phyloP scores from a whole-genome alignment of 176 grass and related monocot species.

The Metroxylon sagu region DNA sequence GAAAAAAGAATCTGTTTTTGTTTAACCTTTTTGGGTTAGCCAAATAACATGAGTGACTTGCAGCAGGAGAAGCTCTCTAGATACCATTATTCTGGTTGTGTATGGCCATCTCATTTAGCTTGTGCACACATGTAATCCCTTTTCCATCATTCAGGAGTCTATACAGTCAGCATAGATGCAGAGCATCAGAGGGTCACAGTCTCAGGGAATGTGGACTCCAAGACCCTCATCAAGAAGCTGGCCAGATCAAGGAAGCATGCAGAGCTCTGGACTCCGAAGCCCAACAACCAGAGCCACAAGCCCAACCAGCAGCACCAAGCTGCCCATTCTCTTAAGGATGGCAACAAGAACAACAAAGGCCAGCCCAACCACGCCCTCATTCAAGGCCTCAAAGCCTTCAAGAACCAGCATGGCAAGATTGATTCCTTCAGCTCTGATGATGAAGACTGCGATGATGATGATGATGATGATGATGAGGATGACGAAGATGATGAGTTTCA shows the following conservation, averaged over 20 bases:
- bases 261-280: slow-evolving; percentile 65
- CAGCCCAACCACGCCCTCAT: slow-evolving; percentile 70
- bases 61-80: not conserved
- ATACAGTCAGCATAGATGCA: slow-evolving; percentile 72
- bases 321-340: slow-evolving; percentile 31
- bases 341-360: slow-evolving; percentile 38
- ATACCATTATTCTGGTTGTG: slow-evolving; percentile 5
- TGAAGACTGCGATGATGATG: slow-evolving; percentile 40
- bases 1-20: too few species aligned
- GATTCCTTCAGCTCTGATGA: slow-evolving; percentile 59
- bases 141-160: slow-evolving; percentile 53
- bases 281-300: slow-evolving; percentile 51
- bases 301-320: slow-evolving; percentile 22
- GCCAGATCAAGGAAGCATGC: slow-evolving; percentile 74
- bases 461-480: slow-evolving; percentile 55
- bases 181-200: slow-evolving; percentile 91
- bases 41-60: too few species aligned
- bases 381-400: slow-evolving; percentile 84
- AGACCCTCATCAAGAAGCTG: slow-evolving; percentile 77
- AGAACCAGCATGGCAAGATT: slow-evolving; percentile 70
- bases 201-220: slow-evolving; percentile 53
- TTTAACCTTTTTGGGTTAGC: too few species aligned
- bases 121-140: not conserved
- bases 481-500: slow-evolving; percentile 55
- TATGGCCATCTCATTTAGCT: not conserved